Conservation (phyloP, 2,329 filamentous ascomycete genomes). For the Xylariaceae sp. region DNA sequence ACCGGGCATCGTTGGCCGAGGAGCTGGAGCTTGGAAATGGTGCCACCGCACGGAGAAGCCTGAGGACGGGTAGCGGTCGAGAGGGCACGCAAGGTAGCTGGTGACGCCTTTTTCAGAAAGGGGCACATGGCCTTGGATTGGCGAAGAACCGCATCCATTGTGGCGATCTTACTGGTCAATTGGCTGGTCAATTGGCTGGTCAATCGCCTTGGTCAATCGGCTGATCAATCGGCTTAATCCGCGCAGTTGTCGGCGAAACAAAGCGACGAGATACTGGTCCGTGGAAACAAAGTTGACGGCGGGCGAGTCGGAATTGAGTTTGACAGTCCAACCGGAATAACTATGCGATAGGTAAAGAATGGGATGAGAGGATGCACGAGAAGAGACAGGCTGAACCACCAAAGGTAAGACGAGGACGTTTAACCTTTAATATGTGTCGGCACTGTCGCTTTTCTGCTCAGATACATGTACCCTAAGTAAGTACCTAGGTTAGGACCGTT, state of each 20-base stretch:
- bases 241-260: not conserved
- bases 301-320: not conserved
- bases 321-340: no score
- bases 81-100: conserved; percentile 83
- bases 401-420: no score
- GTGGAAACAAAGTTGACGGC: not conserved
- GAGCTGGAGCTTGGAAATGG: conserved; percentile 95
- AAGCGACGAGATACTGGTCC: not conserved
- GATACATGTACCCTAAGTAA: no score
- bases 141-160: conserved; percentile 89
- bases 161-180: no score
- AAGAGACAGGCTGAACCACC: not conserved
- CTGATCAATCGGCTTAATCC: not conserved
- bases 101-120: conserved; percentile 91
- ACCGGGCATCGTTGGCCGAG: conserved; percentile 92
- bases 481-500: no score
- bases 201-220: no score
- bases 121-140: conserved; percentile 97
- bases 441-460: no score
- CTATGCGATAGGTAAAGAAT: no score
- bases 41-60: conserved; percentile 72
- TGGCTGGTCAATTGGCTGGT: no score
- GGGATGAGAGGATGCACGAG: not conserved
- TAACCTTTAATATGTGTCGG: no score
- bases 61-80: conserved; percentile 66